These are phyloP conservation scores for Helicocarpus griseus DNA, from an alignment of 2,329 filamentous ascomycete genomes.

Conservation along the genomic window DNA sequence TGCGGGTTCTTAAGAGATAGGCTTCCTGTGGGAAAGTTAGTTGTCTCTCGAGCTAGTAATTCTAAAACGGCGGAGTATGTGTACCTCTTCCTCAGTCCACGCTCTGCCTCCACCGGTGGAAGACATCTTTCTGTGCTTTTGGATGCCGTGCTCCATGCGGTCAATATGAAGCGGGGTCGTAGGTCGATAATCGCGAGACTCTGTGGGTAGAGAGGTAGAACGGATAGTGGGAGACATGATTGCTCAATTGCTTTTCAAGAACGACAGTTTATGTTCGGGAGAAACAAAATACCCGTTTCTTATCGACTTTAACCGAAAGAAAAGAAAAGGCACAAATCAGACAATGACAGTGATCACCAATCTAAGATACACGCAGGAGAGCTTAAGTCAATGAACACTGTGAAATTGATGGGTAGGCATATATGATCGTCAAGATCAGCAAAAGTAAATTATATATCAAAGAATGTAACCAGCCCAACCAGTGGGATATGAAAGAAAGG, in stretches of 20 bases:
- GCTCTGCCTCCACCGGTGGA: slow-evolving; percentile 67
- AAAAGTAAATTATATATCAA: slow-evolving; percentile 26
- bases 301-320: too few species aligned
- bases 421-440: slow-evolving; percentile 17
- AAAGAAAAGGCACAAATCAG: too few species aligned
- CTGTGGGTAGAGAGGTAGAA: slow-evolving; percentile 4
- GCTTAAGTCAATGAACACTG: neutral
- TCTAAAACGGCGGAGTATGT: slow-evolving; percentile 15
- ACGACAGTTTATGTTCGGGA: neutral
- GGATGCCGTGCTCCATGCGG: slow-evolving; percentile 50
- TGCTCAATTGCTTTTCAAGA: neutral
- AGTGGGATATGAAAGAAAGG: slow-evolving; percentile 44
- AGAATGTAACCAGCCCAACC: slow-evolving; percentile 46
- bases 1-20: slow-evolving; percentile 72
- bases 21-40: slow-evolving; percentile 49
- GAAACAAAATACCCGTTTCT: too few species aligned
- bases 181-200: slow-evolving; percentile 17
- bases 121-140: slow-evolving; percentile 57
- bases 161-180: slow-evolving; percentile 44
- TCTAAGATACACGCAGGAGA: neutral
- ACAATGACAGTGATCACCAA: neutral
- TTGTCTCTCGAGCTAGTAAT: neutral
- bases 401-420: slow-evolving; percentile 4
- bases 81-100: slow-evolving; percentile 79
- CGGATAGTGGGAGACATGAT: slow-evolving; percentile 11